Evolutionary conservation across 164 flowering plant species (phyloP).

Genomic region (Amborella trichopoda): DNA sequence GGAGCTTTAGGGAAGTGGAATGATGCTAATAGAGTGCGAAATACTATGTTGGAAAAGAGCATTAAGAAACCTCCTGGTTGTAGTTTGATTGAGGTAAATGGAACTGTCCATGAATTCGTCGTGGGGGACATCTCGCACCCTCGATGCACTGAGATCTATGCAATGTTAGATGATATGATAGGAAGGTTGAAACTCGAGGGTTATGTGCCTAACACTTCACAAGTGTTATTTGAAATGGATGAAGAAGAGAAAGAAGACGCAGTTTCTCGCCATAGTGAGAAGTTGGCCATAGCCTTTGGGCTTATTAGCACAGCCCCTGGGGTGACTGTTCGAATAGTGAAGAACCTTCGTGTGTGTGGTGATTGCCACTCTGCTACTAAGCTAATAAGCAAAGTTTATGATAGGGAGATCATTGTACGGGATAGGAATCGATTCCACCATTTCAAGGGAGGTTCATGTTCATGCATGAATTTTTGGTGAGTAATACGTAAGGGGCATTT

Average conservation of each 20-base stretch:
- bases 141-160: constrained; percentile 47
- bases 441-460: constrained; percentile 81
- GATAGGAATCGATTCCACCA: constrained; percentile 76
- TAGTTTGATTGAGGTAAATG: constrained; percentile 89
- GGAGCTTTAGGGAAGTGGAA: constrained; percentile 64
- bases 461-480: constrained; percentile 82
- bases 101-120: constrained; percentile 76
- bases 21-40: constrained; percentile 55
- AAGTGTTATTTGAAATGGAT: neutral
- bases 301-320: constrained; percentile 82
- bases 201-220: neutral
- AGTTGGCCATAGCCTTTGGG: constrained; percentile 65
- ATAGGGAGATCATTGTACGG: constrained; percentile 77
- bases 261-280: constrained; percentile 94
- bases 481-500: too few species aligned
- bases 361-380: constrained; percentile 59
- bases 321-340: constrained; percentile 69
- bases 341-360: constrained; percentile 78
- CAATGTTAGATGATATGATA: constrained; percentile 48
- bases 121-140: constrained; percentile 65
- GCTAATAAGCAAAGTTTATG: constrained; percentile 58
- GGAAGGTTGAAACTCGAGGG: constrained; percentile 47
- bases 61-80: constrained; percentile 71
- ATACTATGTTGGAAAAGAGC: constrained; percentile 53
- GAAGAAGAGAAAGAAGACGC: constrained; percentile 60